phyloP scores from a whole-genome alignment of 2,329 filamentous ascomycete species.

The Sphaerulina musiva region DNA sequence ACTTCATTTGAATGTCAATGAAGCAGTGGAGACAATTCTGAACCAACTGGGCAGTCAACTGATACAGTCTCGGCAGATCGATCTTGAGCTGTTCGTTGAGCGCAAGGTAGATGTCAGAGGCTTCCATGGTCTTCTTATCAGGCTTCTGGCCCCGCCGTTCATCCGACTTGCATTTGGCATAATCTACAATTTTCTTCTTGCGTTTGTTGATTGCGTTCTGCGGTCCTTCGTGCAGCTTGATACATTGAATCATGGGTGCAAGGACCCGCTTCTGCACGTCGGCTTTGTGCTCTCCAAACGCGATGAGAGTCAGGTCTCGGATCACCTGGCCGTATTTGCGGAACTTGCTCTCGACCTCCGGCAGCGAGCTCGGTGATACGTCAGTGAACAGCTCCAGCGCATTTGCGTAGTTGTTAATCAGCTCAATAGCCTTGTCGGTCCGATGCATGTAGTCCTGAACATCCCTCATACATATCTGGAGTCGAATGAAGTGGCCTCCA shows the following conservation, averaged over 20 bases:
- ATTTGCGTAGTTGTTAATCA: constrained; percentile 71
- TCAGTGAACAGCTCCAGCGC: constrained; percentile 79
- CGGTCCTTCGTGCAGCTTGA: constrained; percentile 74
- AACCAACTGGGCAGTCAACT: constrained; percentile 73
- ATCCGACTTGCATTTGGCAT: constrained; percentile 70
- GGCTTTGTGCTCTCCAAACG: constrained; percentile 69
- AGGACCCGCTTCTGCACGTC: constrained; percentile 77
- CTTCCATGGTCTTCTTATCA: constrained; percentile 76
- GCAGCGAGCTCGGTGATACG: constrained; percentile 60
- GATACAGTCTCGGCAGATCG: constrained; percentile 78
- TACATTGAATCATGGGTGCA: constrained; percentile 70
- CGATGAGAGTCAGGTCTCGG: constrained; percentile 75
- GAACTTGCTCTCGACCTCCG: constrained; percentile 91
- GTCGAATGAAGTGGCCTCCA: constrained; percentile 80
- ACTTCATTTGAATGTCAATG: constrained; percentile 73
- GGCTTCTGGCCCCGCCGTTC: constrained; percentile 76
- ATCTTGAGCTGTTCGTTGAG: constrained; percentile 90
- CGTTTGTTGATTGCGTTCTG: constrained; percentile 90
- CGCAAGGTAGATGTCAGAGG: constrained; percentile 81
- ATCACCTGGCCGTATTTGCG: constrained; percentile 82
- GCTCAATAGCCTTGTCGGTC: constrained; percentile 69
- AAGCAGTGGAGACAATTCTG: constrained; percentile 78
- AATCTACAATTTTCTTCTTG: constrained; percentile 85
- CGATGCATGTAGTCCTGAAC: constrained; percentile 89
- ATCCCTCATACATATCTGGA: constrained; percentile 88